Evolutionary conservation across 768 basidiomycete species (phyloP).

Genomic region (Leccinellum albellum): DNA sequence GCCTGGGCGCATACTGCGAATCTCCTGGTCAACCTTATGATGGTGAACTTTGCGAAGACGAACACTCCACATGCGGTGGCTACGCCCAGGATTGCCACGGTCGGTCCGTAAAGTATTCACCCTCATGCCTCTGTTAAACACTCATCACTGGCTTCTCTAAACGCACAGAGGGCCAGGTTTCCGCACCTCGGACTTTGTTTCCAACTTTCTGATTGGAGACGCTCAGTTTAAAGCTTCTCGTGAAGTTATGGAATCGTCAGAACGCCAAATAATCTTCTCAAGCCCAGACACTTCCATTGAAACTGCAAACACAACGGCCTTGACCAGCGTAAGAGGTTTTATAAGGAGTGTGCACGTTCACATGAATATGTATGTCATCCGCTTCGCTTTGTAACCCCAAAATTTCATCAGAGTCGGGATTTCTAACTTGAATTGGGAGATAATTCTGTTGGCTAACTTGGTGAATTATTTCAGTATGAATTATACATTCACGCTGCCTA

Average conservation of each 20-base stretch:
- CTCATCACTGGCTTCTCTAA: neutral
- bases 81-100: slow-evolving; percentile 66
- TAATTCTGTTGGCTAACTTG: neutral
- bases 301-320: slow-evolving; percentile 17
- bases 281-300: slow-evolving; percentile 18
- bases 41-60: slow-evolving; percentile 64
- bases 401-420: neutral
- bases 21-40: slow-evolving; percentile 66
- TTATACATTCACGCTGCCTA: slow-evolving; percentile 58
- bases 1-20: slow-evolving; percentile 70
- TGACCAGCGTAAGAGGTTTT: slow-evolving; percentile 50
- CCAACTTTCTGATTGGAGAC: slow-evolving; percentile 68
- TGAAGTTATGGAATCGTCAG: slow-evolving; percentile 48
- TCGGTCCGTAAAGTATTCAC: slow-evolving; percentile 39
- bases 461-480: slow-evolving; percentile 44
- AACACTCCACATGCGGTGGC: slow-evolving; percentile 74
- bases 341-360: slow-evolving; percentile 72
- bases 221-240: slow-evolving; percentile 67
- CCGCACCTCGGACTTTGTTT: slow-evolving; percentile 70
- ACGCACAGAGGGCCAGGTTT: slow-evolving; percentile 66
- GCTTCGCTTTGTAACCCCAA: neutral
- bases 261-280: slow-evolving; percentile 11
- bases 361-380: slow-evolving; percentile 57
- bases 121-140: neutral
- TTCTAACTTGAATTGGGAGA: neutral